Base-by-base conservation (phyloP, 2,329 filamentous ascomycete species). In the Salinomyces thailandicus region DNA sequence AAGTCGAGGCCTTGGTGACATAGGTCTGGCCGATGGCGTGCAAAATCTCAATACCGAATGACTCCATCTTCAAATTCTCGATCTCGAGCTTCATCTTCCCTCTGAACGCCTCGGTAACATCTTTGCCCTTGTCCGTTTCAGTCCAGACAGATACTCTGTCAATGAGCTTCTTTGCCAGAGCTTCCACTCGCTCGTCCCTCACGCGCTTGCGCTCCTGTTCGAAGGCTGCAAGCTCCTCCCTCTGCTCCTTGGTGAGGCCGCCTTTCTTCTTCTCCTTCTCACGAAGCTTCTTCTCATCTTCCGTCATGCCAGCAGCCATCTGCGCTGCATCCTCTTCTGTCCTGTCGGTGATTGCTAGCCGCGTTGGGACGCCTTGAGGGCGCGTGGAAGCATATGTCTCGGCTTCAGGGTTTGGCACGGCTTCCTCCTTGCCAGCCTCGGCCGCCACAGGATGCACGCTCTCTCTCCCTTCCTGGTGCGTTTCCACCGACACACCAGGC, bases 31-130 rank as follows among this genome's bases (percentile, higher is more conserved):
- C 91, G 52, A 98, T 93, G 31, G 91, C 87, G 61, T 96, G 89
- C 33, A 95, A 70, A 50, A 96, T 96, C 51, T 98, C 91, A 28
- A 98, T 72, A 35, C 91, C 91, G 52, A 98, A 98, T 0, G 84
- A 93, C 65, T 98, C 91, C 85, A 98, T 98, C 72, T 96, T 98
- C 51, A 98, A 70, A 57, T 96, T 93, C 67, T 98, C 91, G 17
- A 93, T 85, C 64, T 98, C 91, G 27, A 96, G 77, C 27, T 80
- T 76, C 49, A 84, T 95, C 74, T 98, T 95, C 59, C 89, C 85
- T 59, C 87, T 80, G 68, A 96, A 98, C 0, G 91, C 84, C 39
- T 67, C 68, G 20, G 89, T 96, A 41, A 95, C 85, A 50, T 93
- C 86, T 11, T 63, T 44, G 31, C 81, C 76, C 66, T 91, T 93